Evolutionary conservation across 2,329 filamentous ascomycete genomes (phyloP), one percentile per base, ranked within the genome.

Genomic region (Beauveria australis): DNA sequence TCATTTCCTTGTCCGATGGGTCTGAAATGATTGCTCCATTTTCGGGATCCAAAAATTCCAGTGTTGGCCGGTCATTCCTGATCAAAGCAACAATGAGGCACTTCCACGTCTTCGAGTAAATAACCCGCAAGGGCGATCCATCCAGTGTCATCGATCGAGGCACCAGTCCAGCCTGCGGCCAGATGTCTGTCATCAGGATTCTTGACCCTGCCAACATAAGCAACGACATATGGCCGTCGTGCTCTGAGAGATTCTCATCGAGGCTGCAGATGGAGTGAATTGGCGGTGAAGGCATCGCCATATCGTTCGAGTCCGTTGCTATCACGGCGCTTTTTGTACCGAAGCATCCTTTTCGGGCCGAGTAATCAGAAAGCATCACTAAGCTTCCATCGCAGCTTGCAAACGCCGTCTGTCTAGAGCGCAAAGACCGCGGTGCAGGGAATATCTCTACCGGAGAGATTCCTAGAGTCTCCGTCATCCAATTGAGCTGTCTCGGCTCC

Each of bases 11-110:
- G 60, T 80, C 75, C 2, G 70, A 67, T 0, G 83, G 74, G 14
- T 68, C 65, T 0, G 82, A 83, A 1, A 87, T 67, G 60, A 81
- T 75, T 5, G 71, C 67, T 1, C 84, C 85, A 0, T 80, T 82
- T 8, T 79, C 76, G 0, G 80, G 76, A 61, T 86, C 81, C 33
- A 88, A 69, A 60, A 88, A 86, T 26, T 77, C 72, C 28, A 88
- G 68, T 1, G 78, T 81, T 9, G 82, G 75, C 30, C 71, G 72
- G 5, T 76, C 71, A 4, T 75, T 71, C 10, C 73, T 66, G 10
- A 74, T 71, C 19, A 82, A 74, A 0, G 78, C 81, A n/a, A 83
- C 81, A 44, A 87, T 70, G 30, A 83, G 75, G 63, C 76, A 82
- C 44, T 80, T 75, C 53, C 85, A 76, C 8, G 71, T 71, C 41